Conservation (phyloP, 1,284 basidiomycete genomes). For the Quambalaria eucalypti region DNA sequence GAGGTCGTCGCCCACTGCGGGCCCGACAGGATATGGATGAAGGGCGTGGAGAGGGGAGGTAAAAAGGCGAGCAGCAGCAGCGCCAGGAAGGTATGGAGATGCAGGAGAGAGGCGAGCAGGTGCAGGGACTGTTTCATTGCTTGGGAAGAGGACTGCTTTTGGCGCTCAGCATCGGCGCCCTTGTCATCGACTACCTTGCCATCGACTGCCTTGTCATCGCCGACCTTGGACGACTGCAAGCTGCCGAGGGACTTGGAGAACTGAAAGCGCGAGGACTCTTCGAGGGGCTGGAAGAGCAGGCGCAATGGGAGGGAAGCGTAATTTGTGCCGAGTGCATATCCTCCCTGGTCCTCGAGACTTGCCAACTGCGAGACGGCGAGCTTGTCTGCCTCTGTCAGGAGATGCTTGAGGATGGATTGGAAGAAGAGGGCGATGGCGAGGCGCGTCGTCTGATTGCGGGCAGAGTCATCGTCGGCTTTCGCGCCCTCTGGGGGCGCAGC, state of each 20-base stretch:
- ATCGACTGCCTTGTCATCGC: not conserved
- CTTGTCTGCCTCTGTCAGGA: conserved; percentile 91
- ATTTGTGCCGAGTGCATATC: conserved; percentile 43
- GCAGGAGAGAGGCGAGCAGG: conserved; percentile 23
- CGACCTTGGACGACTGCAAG: not conserved
- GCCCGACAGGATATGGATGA: conserved; percentile 35
- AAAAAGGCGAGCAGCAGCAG: conserved; percentile 23
- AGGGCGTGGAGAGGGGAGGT: conserved; percentile 21
- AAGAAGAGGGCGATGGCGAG: not conserved
- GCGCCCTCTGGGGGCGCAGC: no score
- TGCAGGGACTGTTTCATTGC: not conserved
- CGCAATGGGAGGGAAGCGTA: conserved; percentile 39
- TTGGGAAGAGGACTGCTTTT: not conserved
- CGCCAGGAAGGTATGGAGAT: conserved; percentile 23
- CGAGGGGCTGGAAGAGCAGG: conserved; percentile 42
- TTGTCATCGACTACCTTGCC: not conserved
- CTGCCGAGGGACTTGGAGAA: conserved; percentile 11
- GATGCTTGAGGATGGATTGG: conserved; percentile 83
- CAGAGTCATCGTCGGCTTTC: conserved; percentile 22
- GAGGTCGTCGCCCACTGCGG: conserved; percentile 26
- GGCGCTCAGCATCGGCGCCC: not conserved
- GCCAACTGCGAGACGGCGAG: conserved; percentile 50
- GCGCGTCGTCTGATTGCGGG: not conserved
- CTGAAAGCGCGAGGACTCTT: conserved; percentile 34
- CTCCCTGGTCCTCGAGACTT: conserved; percentile 38